phyloP scores from a whole-genome alignment of 2,329 filamentous ascomycete species.

The Ilyonectria mors-panacis region DNA sequence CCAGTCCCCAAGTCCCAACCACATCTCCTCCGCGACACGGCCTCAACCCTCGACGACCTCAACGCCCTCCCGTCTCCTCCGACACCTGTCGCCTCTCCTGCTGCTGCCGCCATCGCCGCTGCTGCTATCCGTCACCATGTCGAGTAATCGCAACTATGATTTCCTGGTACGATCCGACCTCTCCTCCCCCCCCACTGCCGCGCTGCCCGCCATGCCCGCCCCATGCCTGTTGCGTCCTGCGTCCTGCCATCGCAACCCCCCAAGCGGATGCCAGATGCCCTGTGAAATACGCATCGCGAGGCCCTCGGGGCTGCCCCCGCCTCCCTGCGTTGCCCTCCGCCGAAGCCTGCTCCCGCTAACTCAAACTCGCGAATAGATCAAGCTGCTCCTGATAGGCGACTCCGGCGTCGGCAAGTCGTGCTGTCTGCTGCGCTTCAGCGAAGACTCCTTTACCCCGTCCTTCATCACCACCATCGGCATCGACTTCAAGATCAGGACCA shows the following conservation, averaged over 20 bases:
- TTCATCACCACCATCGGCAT: constrained; percentile 99
- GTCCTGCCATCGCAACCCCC: constrained; percentile 17
- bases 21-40: constrained; percentile 23
- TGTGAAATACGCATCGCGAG: constrained; percentile 1
- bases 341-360: constrained; percentile 25
- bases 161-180: constrained; percentile 81
- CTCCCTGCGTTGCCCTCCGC: constrained; percentile 7
- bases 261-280: neutral
- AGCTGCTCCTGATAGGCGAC: constrained; percentile 95
- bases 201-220: constrained; percentile 34
- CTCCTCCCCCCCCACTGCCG: constrained; percentile 41
- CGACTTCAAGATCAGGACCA: constrained; percentile 99
- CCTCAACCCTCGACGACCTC: constrained; percentile 18
- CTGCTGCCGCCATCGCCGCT: constrained; percentile 26
- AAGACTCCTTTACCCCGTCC: constrained; percentile 96
- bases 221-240: constrained; percentile 15
- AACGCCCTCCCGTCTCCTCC: constrained; percentile 30
- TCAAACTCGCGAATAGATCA: constrained; percentile 76
- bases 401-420: constrained; percentile 98
- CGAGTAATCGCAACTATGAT: constrained; percentile 98
- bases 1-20: constrained; percentile 19
- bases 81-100: constrained; percentile 32
- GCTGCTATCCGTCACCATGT: constrained; percentile 74
- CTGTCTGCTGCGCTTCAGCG: constrained; percentile 95
- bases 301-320: constrained; percentile 8